Evolutionary conservation across 2,329 filamentous ascomycete species (phyloP).

Genomic region (Sarocladium oryzae): DNA sequence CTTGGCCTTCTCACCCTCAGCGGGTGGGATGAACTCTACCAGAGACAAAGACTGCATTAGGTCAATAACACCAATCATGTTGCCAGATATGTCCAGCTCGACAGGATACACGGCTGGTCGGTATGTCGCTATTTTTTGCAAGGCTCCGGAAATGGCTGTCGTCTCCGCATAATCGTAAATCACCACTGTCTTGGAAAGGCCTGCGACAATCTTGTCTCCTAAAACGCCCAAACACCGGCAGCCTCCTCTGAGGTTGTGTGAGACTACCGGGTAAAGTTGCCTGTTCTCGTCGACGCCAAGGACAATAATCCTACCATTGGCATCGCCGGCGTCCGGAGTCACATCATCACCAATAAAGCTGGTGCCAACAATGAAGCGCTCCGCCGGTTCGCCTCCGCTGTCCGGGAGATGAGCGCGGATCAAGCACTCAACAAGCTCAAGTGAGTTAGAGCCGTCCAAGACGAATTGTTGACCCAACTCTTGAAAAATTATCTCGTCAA

Average conservation of each 20-base stretch:
- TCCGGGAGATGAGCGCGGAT: slow-evolving; percentile 67
- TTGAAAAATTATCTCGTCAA: slow-evolving; percentile 84
- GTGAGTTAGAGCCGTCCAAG: slow-evolving; percentile 40
- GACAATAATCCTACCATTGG: slow-evolving; percentile 69
- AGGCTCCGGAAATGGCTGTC: slow-evolving; percentile 46
- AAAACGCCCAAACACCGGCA: slow-evolving; percentile 74
- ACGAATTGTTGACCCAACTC: slow-evolving; percentile 63
- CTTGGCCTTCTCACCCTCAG: slow-evolving; percentile 50
- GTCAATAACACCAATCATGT: slow-evolving; percentile 77
- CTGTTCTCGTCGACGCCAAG: slow-evolving; percentile 75
- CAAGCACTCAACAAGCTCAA: slow-evolving; percentile 79
- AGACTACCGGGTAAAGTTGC: slow-evolving; percentile 64
- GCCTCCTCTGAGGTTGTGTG: slow-evolving; percentile 66
- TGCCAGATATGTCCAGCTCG: slow-evolving; percentile 67
- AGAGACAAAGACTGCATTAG: slow-evolving; percentile 89
- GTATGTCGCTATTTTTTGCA: slow-evolving; percentile 69
- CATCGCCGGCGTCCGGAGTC: slow-evolving; percentile 34
- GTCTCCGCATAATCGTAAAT: slow-evolving; percentile 50
- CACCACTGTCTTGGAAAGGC: slow-evolving; percentile 79
- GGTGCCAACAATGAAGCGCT: slow-evolving; percentile 89
- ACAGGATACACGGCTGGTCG: slow-evolving; percentile 79
- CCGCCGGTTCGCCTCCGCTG: slow-evolving; percentile 48
- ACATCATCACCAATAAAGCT: slow-evolving; percentile 62
- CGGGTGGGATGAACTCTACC: slow-evolving; percentile 60
- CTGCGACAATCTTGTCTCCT: slow-evolving; percentile 73